Conservation (phyloP, 2,329 filamentous ascomycete genomes). For the Clarireedia paspali region DNA sequence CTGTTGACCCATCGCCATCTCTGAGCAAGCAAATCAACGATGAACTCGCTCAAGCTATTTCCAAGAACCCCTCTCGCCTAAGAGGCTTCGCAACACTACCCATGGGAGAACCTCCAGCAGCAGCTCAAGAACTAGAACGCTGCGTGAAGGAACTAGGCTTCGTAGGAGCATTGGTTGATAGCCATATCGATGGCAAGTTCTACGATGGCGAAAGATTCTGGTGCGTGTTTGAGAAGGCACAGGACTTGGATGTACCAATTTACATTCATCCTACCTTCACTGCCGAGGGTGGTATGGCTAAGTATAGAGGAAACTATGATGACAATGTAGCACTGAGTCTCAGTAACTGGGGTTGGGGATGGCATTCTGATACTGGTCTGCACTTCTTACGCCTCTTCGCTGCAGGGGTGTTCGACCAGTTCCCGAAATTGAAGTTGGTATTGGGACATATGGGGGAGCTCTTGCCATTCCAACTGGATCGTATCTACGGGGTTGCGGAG, state of each 20-base stretch:
- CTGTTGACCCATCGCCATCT: conserved; percentile 10
- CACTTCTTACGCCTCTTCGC: conserved; percentile 43
- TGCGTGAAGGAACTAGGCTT: conserved; percentile 38
- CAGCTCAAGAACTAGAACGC: conserved; percentile 31
- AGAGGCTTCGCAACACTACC: conserved; percentile 37
- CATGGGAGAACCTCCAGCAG: conserved; percentile 30
- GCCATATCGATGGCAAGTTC: conserved; percentile 33
- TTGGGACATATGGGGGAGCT: conserved; percentile 46
- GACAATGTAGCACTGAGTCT: conserved; percentile 28
- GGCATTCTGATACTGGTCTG: conserved; percentile 43
- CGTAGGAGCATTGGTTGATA: conserved; percentile 40
- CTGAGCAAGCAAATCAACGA: conserved; percentile 27
- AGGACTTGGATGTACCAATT: conserved; percentile 36
- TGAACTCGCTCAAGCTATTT: conserved; percentile 28
- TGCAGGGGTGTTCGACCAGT: conserved; percentile 46
- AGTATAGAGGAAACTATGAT: conserved; percentile 29
- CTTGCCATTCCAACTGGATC: conserved; percentile 47
- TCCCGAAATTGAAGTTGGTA: conserved; percentile 46
- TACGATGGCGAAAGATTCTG: conserved; percentile 38
- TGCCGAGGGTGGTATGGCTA: conserved; percentile 21
- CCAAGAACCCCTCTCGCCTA: conserved; percentile 31
- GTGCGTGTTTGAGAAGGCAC: conserved; percentile 27
- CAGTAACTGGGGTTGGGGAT: conserved; percentile 38
- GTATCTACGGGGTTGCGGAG: conserved; percentile 30
- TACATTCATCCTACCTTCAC: conserved; percentile 36